Evolutionary conservation across 495 filamentous ascomycete species (phyloP), one percentile per base, ranked within the genome.

Genomic region (Trichoderma erinaceum): DNA sequence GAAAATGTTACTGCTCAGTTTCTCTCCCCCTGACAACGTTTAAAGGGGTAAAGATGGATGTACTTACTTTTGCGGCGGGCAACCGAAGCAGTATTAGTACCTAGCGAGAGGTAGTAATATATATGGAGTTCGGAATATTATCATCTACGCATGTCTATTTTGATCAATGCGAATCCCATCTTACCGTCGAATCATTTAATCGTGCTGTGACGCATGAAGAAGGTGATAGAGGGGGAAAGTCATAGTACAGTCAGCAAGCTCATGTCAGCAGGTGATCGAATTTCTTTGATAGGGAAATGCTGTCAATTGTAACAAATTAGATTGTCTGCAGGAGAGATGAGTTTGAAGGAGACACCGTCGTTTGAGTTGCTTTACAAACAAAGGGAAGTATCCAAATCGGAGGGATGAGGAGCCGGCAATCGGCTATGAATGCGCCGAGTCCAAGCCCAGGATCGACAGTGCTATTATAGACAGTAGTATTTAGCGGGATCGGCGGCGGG

Each of bases 361-460:
- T 23, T 56, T 21, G n/a, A n/a, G n/a, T n/a, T 12, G 56, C 23
- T 29, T 11, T 8, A 8, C 10, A 6, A 61, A 6, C 25, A 6
- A 21, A 25, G 56, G 23, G 25, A 29, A 13, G 0, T 25, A 12
- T 32, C 13, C 27, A 13, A n/a, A 29, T 61, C 27, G 56, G 56
- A 61, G 56, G 11, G 56, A 61, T 61, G 27, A 32, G 56, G 27
- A 61, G 56, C 56, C 56, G 25, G 23, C 56, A 32, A 32, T 61
- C 56, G 56, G 56, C 10, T 32, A 61, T 13, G 27, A 32, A 3
- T 18, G 16, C 56, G 13, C 56, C 56, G 56, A 61, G 56, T 6
- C 27, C 23, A 61, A 29, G 23, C 8, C 27, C 2, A 25, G 10
- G 23, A 32, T 61, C 56, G 27, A 61, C 56, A 15, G 25, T 10